Percentiles rank a stretch among this genome's conserved stretches.
These are phyloP conservation scores for Candida ascalaphidarum DNA, from an alignment of 805 yeast genomes.

Conservation along the genomic window DNA sequence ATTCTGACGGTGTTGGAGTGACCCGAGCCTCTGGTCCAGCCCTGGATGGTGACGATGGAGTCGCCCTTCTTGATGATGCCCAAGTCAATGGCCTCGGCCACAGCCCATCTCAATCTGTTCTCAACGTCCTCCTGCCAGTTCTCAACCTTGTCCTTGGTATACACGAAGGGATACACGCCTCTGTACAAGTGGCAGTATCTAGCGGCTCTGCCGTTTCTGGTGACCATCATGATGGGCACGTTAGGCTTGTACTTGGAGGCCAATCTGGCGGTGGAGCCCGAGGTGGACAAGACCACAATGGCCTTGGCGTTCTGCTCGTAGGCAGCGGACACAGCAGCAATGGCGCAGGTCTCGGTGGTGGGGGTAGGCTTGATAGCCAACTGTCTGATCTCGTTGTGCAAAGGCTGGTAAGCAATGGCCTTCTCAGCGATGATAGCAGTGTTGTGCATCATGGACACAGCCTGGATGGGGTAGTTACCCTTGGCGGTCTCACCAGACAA, in stretches of 20 bases:
- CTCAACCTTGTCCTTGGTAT: conserved; percentile 52
- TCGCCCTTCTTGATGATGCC: conserved; percentile 86
- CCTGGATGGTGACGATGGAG: conserved; percentile 89
- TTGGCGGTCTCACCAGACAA: conserved; percentile 99
- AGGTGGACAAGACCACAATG: conserved; percentile 88
- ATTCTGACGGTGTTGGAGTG: conserved; percentile 98
- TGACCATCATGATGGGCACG: conserved; percentile 95
- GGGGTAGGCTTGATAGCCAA: conserved; percentile 83
- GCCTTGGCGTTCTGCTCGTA: conserved; percentile 97
- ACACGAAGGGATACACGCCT: conserved; percentile 97
- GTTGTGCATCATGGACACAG: conserved; percentile 98
- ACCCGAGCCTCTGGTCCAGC: conserved; percentile 98
- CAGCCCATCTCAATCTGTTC: conserved; percentile 88
- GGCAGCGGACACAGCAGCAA: conserved; percentile 93
- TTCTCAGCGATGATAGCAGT: conserved; percentile 94
- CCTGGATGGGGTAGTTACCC: conserved; percentile 97
- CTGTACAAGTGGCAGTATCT: conserved; percentile 94
- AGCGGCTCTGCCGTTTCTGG: conserved; percentile 90
- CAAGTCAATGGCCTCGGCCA: conserved; percentile 77
- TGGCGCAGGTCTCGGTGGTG: conserved; percentile 93
- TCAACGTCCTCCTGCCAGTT: conserved; percentile 98
- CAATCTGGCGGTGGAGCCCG: conserved; percentile 93
- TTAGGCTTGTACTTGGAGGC: conserved; percentile 96
- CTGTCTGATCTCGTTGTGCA: conserved; percentile 82
- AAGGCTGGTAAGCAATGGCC: conserved; percentile 81